Evolutionary conservation across 2,329 filamentous ascomycete genomes (phyloP), one percentile per base, ranked within the genome.

Genomic region (Aspergillus brasiliensis): DNA sequence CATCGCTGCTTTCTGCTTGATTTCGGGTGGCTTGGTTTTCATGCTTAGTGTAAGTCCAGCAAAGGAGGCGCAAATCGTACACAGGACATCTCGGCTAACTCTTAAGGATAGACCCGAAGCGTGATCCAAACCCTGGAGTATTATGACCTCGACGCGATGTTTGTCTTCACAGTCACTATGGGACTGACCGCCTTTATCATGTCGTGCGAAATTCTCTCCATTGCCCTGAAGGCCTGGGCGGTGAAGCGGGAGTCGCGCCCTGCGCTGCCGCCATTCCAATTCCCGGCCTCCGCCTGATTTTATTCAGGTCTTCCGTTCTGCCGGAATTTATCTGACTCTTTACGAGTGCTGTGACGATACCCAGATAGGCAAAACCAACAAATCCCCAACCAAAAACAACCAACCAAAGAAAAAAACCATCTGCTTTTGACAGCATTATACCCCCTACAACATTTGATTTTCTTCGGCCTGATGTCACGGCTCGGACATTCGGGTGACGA

Each of bases 161-260:
- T 97, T 76, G 86, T 92, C 62, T 96, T 97, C 77, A 97, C 92
- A 0, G 85, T 97, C 34, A 90, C 88, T 8, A 90, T 96, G 85
- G 94, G 93, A 2, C 73, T 96, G 6, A 91, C 92, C 1, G 89
- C 88, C 2, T 82, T 97, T 53, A 76, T 96, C 54, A 94, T 97
- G 90, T 88, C 92, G 0, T 97, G 91, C 88, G 84, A 90, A 56
- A 84, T 96, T 19, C 71, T 92, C 27, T 80, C 90, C 10, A 85
- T 97, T 61, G 89, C 92, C 25, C 78, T 97, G 72, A 97, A 97
- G 77, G 93, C 92, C 25, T 96, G 92, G 92, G 92, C 91, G 4
- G 77, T 86, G 15, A 80, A 78, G 69, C 80, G 74, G 59, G 76
- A 81, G 59, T 64, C 68, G 46, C 68, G 68, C 19, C 64, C 72